Evolutionary conservation across 1,284 basidiomycete species (phyloP).

Genomic region (Sanghuangporus sanghuang): DNA sequence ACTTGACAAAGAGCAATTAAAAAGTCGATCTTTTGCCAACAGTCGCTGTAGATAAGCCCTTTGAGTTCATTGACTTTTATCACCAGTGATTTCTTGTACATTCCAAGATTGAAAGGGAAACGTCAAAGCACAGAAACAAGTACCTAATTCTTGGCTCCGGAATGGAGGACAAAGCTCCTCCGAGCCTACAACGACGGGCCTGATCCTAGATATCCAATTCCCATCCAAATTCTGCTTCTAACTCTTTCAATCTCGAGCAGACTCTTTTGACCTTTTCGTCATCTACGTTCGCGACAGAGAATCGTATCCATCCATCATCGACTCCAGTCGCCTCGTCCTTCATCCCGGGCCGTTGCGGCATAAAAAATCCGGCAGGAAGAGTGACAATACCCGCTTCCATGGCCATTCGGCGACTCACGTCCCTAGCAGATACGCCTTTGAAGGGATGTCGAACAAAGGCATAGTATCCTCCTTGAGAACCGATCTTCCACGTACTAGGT

Average conservation of each 20-base stretch:
- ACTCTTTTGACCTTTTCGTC: conserved; percentile 56
- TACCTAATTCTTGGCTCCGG: no score
- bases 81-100: no score
- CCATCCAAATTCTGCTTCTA: conserved; percentile 26
- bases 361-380: conserved; percentile 71
- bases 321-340: conserved; percentile 32
- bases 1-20: no score
- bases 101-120: no score
- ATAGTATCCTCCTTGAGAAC: conserved; percentile 68
- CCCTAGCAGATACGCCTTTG: conserved; percentile 37
- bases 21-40: no score
- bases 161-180: no score
- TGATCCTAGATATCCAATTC: conserved; percentile 1
- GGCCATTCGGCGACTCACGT: conserved; percentile 59
- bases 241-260: conserved; percentile 50
- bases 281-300: conserved; percentile 79
- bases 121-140: no score
- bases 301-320: conserved; percentile 60
- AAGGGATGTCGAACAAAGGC: conserved; percentile 77
- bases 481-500: conserved; percentile 52
- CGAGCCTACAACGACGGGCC: neutral
- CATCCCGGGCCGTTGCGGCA: conserved; percentile 24
- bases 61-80: no score
- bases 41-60: no score
- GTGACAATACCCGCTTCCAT: conserved; percentile 59